These are phyloP conservation scores for Scortechinia acanthostroma DNA, from an alignment of 2,329 filamentous ascomycete species.

Conservation along the genomic window DNA sequence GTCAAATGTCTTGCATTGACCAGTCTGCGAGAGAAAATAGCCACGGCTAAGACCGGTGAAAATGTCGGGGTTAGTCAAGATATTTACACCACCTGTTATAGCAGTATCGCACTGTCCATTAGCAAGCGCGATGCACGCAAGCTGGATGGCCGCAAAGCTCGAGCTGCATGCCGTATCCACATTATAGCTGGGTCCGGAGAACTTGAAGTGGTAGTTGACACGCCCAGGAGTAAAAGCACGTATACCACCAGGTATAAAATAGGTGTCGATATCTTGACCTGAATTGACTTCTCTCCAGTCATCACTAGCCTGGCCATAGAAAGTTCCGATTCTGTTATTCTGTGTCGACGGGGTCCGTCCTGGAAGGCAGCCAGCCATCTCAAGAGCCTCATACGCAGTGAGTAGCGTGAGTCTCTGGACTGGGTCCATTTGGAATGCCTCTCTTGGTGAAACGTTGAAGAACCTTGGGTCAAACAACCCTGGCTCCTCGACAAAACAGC, in stretches of 20 bases:
- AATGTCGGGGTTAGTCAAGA: conserved; percentile 60
- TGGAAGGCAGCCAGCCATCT: conserved; percentile 59
- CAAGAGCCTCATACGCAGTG: conserved; percentile 63
- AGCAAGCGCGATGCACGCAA: conserved; percentile 50
- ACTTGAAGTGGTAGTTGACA: conserved; percentile 25
- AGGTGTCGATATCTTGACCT: conserved; percentile 37
- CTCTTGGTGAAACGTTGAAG: conserved; percentile 68
- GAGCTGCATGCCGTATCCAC: conserved; percentile 21
- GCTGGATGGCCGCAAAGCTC: conserved; percentile 11
- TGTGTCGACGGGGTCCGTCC: conserved; percentile 57
- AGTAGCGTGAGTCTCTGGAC: conserved; percentile 58
- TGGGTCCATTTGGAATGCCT: conserved; percentile 53
- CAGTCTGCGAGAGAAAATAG: conserved; percentile 48
- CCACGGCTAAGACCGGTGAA: conserved; percentile 55
- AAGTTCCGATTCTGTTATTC: conserved; percentile 39
- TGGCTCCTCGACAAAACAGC: conserved; percentile 50
- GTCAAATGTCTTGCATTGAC: conserved; percentile 36
- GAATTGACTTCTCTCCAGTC: conserved; percentile 61
- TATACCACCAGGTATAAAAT: conserved; percentile 22
- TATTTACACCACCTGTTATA: conserved; percentile 57
- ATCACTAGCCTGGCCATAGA: conserved; percentile 58
- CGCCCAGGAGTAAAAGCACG: conserved; percentile 24
- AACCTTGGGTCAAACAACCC: conserved; percentile 63
- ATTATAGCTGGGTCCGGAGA: conserved; percentile 14
- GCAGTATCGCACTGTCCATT: conserved; percentile 59